A percentile compares a stretch with the other conserved stretches of the same genome.
phyloP scores from a whole-genome alignment of 2,329 filamentous ascomycete species.

The Sporothrix luriei region DNA sequence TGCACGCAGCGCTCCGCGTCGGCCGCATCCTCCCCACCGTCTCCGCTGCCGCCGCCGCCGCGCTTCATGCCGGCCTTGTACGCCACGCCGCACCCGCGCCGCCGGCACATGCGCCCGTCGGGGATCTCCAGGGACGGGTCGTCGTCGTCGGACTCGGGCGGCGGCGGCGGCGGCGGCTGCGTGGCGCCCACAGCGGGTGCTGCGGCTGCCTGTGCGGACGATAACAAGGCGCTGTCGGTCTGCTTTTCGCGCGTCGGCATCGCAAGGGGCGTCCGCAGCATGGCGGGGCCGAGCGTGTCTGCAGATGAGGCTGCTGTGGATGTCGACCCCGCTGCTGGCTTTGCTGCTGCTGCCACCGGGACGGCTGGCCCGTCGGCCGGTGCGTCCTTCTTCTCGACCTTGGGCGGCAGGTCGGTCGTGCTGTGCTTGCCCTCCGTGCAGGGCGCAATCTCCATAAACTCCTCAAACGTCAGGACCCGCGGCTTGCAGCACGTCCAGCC shows the following conservation, averaged over 20 bases:
- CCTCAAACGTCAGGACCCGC: slow-evolving; percentile 94
- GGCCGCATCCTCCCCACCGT: no score
- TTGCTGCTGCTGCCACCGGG: slow-evolving; percentile 36
- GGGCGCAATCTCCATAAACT: slow-evolving; percentile 89
- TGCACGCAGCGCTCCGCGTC: slow-evolving; percentile 77
- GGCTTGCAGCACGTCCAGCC: slow-evolving; percentile 99
- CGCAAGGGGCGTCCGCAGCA: slow-evolving; percentile 47
- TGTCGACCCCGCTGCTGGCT: no score
- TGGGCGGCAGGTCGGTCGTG: slow-evolving; percentile 71
- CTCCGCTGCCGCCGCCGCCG: slow-evolving; percentile 51
- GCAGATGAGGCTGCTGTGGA: not conserved
- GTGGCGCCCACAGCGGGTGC: slow-evolving; percentile 41
- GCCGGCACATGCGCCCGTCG: slow-evolving; percentile 73
- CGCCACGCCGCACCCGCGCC: slow-evolving; percentile 69
- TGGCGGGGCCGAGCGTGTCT: slow-evolving; percentile 42
- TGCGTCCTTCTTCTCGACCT: slow-evolving; percentile 61
- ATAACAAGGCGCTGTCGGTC: not conserved
- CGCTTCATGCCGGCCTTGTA: slow-evolving; percentile 62
- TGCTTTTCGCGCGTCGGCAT: slow-evolving; percentile 46
- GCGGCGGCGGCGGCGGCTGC: slow-evolving; percentile 57
- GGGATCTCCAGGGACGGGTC: slow-evolving; percentile 74
- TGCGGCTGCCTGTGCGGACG: not conserved
- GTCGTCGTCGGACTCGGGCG: slow-evolving; percentile 83
- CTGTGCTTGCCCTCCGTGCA: slow-evolving; percentile 94
- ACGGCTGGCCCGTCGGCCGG: slow-evolving; percentile 57